These are phyloP conservation scores for Corchorus olitorius DNA, from an alignment of 345 rosid species.

Conservation along the genomic window DNA sequence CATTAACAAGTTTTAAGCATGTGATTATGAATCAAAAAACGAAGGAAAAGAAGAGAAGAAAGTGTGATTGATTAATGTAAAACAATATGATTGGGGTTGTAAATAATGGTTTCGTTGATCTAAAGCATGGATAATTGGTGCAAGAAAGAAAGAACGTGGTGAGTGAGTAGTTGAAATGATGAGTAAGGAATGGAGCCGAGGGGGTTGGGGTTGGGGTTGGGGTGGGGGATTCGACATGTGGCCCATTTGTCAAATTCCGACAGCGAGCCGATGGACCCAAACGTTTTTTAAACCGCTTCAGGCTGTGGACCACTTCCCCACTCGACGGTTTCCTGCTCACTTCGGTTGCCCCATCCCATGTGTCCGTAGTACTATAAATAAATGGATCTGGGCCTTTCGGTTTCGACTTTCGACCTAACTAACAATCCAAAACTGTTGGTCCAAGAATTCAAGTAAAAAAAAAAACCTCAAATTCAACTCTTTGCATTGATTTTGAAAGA, in stretches of 20 bases:
- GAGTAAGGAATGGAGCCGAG: not conserved
- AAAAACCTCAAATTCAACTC: not conserved
- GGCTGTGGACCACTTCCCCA: not conserved
- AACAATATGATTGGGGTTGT: no score
- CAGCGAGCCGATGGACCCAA: not conserved
- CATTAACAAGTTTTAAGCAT: not conserved
- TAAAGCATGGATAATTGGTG: not conserved
- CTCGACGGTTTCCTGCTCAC: not conserved
- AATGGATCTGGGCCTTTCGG: not conserved
- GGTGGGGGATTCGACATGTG: not conserved
- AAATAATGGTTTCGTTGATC: constrained; percentile 7
- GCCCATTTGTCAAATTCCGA: not conserved
- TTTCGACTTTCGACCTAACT: not conserved
- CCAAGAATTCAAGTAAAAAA: no score
- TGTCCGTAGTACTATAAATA: no score
- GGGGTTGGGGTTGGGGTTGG: no score
- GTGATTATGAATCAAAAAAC: not conserved
- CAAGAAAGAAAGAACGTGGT: not conserved
- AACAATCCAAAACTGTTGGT: not conserved
- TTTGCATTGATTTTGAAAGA: not conserved
- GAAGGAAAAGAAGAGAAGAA: not conserved
- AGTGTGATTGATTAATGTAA: not conserved
- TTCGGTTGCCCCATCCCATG: not conserved
- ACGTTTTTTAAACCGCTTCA: not conserved
- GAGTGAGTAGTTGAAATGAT: not conserved